Conservation (phyloP, 257 asterid genomes). For the Plectranthus barbatus region DNA sequence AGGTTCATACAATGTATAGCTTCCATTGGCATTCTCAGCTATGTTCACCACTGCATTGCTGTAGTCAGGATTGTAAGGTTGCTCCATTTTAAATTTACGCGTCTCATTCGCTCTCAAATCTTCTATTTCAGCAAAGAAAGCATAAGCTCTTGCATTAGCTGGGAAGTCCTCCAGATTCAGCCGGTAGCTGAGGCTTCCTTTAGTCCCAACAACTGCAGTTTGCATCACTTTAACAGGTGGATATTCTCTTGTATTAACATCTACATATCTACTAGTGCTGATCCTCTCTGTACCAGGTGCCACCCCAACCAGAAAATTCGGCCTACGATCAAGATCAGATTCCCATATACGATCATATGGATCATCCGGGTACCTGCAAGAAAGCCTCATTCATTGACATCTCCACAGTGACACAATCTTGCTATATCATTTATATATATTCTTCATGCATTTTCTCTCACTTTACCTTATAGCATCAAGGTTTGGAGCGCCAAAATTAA, state of each 20-base stretch:
- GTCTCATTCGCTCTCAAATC: slow-evolving; percentile 58
- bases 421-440: background rate
- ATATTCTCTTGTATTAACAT: slow-evolving; percentile 76
- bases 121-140: slow-evolving; percentile 87
- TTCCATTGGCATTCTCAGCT: slow-evolving; percentile 93
- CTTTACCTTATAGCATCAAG: slow-evolving; percentile 54
- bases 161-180: slow-evolving; percentile 89
- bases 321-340: slow-evolving; percentile 68
- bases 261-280: slow-evolving; percentile 46
- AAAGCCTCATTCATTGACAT: background rate
- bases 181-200: slow-evolving; percentile 67
- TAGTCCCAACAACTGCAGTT: slow-evolving; percentile 79
- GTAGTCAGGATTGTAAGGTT: slow-evolving; percentile 69
- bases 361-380: slow-evolving; percentile 81
- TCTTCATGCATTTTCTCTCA: background rate
- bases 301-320: slow-evolving; percentile 83
- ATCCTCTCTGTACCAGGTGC: slow-evolving; percentile 88
- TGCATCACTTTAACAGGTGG: slow-evolving; percentile 97
- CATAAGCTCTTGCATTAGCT: slow-evolving; percentile 84
- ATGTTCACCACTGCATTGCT: slow-evolving; percentile 93
- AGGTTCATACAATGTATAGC: slow-evolving; percentile 81
- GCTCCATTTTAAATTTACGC: slow-evolving; percentile 74
- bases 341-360: slow-evolving; percentile 97
- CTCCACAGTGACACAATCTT: background rate
- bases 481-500: slow-evolving; percentile 75